phyloP scores from a whole-genome alignment of 2,329 filamentous ascomycete species.

The Cadophora sp. region DNA sequence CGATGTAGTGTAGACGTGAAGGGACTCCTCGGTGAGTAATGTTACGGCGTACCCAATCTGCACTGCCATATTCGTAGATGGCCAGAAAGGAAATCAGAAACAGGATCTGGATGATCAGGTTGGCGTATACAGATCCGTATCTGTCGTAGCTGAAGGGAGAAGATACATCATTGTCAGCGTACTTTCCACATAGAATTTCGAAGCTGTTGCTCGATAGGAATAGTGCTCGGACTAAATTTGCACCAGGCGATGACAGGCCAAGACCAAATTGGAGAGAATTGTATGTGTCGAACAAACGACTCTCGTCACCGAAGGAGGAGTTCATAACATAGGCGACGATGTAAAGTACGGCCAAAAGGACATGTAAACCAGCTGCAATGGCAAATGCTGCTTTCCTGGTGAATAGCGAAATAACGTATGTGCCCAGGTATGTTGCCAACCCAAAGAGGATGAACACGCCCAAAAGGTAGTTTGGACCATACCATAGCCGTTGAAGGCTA shows the following conservation, averaged over 20 bases:
- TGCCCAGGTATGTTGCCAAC: constrained; percentile 39
- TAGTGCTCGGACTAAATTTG: constrained; percentile 62
- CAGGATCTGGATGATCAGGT: constrained; percentile 39
- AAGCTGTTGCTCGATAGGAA: constrained; percentile 52
- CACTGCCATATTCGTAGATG: constrained; percentile 40
- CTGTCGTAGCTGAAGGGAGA: constrained; percentile 34
- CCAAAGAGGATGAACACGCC: constrained; percentile 39
- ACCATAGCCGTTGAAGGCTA: constrained; percentile 30
- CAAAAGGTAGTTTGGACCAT: constrained; percentile 33
- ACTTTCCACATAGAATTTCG: constrained; percentile 38
- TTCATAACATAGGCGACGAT: constrained; percentile 56
- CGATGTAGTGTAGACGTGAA: constrained; percentile 36
- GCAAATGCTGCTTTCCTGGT: constrained; percentile 39
- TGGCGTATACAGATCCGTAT: constrained; percentile 39
- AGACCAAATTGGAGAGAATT: constrained; percentile 63
- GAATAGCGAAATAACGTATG: constrained; percentile 38
- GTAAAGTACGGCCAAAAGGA: constrained; percentile 53
- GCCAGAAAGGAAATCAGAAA: constrained; percentile 32
- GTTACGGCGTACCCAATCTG: constrained; percentile 37
- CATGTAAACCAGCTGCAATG: constrained; percentile 38
- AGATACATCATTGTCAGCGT: constrained; percentile 32
- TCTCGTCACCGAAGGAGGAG: constrained; percentile 62
- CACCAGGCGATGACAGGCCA: constrained; percentile 61
- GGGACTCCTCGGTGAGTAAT: constrained; percentile 35
- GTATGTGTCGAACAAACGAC: constrained; percentile 58